Base-by-base conservation (phyloP, 768 basidiomycete species). In the Xerocomellus amylosporus region DNA sequence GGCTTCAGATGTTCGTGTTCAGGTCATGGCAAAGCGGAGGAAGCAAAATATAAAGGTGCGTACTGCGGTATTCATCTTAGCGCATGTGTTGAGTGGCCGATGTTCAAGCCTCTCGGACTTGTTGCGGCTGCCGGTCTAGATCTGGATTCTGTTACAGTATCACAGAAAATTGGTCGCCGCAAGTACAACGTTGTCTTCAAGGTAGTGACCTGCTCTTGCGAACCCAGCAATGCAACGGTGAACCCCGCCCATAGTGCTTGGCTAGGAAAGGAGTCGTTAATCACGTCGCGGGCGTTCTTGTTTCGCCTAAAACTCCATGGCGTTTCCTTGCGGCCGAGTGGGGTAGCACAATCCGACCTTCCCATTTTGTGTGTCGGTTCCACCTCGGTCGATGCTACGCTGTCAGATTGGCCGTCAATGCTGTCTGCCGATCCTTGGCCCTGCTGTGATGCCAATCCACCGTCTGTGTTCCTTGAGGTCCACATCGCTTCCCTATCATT, bases 361-460 rank as follows among this genome's bases (percentile, higher is more conserved):
- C 62, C 58, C 9, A 33, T 71, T 44, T n/a, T 71, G 34, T 54
- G 47, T 75, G 55, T 85, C 15, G 76, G 77, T 28, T 46, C 56
- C 13, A 53, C 51, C 45, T 60, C 62, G 13, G 43, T 62, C 22
- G 65, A 71, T 5, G 50, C 78, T 15, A 67, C 87, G 22, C 67
- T 76, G 20, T 78, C 78, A 3, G 82, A 84, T 65, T 90, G 86
- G 86, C 83, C 85, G 9, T 66, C 77, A 39, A 82, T 85, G 60
- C 65, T 85, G 41, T 56, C 70, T 13, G n/a, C 49, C 19, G 38
- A 47, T 51, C 45, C 40, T 41, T 41, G 34, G 47, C 41, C 44
- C 44, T 51, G 8, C 20, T 82, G 80, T 22, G 85, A 86, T 61
- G 79, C 83, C 9, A 85, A 84, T 63, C 74, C 78, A 10, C 77